Conservation (phyloP, 352 stramenopile genomes). For the Phytophthora aleatoria region DNA sequence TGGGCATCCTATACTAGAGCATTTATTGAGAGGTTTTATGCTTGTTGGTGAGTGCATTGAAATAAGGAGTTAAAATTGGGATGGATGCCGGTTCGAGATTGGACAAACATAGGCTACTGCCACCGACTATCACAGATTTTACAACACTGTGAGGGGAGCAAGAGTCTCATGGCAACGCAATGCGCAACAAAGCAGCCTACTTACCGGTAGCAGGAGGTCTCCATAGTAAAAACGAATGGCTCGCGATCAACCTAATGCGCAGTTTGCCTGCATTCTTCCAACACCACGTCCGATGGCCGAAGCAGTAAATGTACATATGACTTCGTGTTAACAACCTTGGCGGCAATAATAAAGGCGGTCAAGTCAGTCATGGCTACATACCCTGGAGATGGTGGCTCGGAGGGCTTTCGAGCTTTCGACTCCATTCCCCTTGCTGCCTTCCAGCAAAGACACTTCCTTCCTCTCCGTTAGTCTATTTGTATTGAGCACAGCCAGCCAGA, state of each 20-base stretch:
- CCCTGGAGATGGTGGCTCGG: too few species aligned
- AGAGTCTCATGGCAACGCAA: conserved; percentile 23
- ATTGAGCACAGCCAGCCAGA: conserved; percentile 14
- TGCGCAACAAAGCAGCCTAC: neutral
- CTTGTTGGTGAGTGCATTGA: conserved; percentile 3
- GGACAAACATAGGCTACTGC: conserved; percentile 25
- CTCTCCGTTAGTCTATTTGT: neutral
- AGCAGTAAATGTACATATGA: neutral
- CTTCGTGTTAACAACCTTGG: neutral
- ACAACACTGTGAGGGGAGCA: conserved; percentile 14
- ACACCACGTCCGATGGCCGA: neutral
- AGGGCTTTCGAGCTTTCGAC: neutral
- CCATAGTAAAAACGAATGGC: conserved; percentile 1
- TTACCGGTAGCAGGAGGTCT: neutral
- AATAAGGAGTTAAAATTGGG: conserved; percentile 14
- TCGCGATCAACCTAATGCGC: neutral
- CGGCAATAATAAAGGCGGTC: conserved; percentile 14
- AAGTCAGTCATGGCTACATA: conserved; percentile 13
- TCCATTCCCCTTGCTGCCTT: neutral
- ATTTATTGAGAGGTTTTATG: conserved; percentile 2
- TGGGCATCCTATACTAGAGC: neutral
- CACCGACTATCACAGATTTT: neutral
- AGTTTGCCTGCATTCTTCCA: neutral
- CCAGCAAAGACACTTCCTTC: neutral
- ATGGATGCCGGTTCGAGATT: conserved; percentile 22